Conservation (phyloP, 352 stramenopile species). For the Lagenidium sp. region DNA sequence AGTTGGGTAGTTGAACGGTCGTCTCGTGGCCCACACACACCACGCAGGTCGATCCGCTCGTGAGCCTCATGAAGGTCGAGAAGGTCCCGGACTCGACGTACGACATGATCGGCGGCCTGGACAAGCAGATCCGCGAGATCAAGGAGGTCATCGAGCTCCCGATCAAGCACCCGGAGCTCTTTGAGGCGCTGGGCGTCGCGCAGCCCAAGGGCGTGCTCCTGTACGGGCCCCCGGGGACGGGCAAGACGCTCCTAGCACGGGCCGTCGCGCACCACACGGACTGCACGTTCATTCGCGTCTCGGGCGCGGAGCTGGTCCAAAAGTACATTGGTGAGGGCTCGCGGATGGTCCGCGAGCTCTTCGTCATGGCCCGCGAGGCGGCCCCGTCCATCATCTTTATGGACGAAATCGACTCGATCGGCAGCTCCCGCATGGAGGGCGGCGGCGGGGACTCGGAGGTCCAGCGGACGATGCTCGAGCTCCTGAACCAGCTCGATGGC, state of each 20-base stretch:
- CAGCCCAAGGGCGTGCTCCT: constrained; percentile 96
- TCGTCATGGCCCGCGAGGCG: constrained; percentile 97
- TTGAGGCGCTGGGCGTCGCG: constrained; percentile 97
- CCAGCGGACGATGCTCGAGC: constrained; percentile 99
- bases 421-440: constrained; percentile 88
- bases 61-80: constrained; percentile 96
- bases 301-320: constrained; percentile 97
- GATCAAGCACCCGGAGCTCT: constrained; percentile 99
- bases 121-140: constrained; percentile 99
- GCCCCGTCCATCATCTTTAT: constrained; percentile 99
- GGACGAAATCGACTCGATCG: constrained; percentile 99
- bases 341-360: constrained; percentile 98
- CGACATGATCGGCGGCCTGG: constrained; percentile 99
- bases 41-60: constrained; percentile 70
- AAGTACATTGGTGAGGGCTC: constrained; percentile 99
- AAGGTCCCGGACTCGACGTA: constrained; percentile 99
- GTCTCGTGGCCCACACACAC: too few species aligned
- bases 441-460: constrained; percentile 97
- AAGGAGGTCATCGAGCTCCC: constrained; percentile 99
- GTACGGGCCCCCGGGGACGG: constrained; percentile 96
- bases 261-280: constrained; percentile 99
- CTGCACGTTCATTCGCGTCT: constrained; percentile 99
- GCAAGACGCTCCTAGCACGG: constrained; percentile 97
- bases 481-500: constrained; percentile 98
- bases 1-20: too few species aligned